Percentiles rank a stretch among this genome's conserved stretches.
These are phyloP conservation scores for Stephanodiscus triporus DNA, from an alignment of 108 stramenopile species.

Conservation along the genomic window DNA sequence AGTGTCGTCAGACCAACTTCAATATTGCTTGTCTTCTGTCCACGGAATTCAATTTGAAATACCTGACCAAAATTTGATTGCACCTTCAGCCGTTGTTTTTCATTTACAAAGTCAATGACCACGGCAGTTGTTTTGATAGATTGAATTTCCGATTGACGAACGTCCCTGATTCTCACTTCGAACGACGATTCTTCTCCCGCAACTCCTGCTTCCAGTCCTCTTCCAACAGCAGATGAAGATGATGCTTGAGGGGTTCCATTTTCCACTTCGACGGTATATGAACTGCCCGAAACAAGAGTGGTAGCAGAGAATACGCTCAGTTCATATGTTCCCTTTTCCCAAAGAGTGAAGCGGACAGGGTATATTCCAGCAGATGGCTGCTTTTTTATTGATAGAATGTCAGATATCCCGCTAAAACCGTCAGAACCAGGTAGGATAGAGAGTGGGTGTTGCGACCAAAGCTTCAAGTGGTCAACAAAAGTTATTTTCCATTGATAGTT, in stretches of 20 bases:
- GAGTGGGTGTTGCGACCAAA: slow-evolving; percentile 53
- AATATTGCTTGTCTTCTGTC: slow-evolving; percentile 24
- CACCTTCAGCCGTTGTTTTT: slow-evolving; percentile 30
- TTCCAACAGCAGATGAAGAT: slow-evolving; percentile 56
- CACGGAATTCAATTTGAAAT: slow-evolving; percentile 36
- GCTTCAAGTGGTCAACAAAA: slow-evolving; percentile 63
- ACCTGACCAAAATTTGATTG: slow-evolving; percentile 14
- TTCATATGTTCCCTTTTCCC: slow-evolving; percentile 67
- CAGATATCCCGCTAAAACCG: slow-evolving; percentile 25
- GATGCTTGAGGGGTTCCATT: slow-evolving; percentile 54
- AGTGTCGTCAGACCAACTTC: slow-evolving; percentile 28
- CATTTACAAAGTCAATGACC: slow-evolving; percentile 35
- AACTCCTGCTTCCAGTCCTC: slow-evolving; percentile 54
- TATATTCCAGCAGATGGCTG: slow-evolving; percentile 55
- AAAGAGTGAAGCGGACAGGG: slow-evolving; percentile 69
- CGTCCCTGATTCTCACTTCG: slow-evolving; percentile 61
- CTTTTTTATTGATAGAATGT: too few relatives aligned
- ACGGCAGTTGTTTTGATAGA: slow-evolving; percentile 49
- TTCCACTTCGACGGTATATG: slow-evolving; percentile 56
- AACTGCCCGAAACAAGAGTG: slow-evolving; percentile 61
- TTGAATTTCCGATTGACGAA: slow-evolving; percentile 60
- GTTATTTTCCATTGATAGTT: slow-evolving; percentile 60
- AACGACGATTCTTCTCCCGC: slow-evolving; percentile 67
- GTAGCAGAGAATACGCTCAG: slow-evolving; percentile 47
- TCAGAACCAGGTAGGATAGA: slow-evolving; percentile 44